Evolutionary conservation across 306 rosid species (phyloP).

Genomic region (Bauhinia variegata): DNA sequence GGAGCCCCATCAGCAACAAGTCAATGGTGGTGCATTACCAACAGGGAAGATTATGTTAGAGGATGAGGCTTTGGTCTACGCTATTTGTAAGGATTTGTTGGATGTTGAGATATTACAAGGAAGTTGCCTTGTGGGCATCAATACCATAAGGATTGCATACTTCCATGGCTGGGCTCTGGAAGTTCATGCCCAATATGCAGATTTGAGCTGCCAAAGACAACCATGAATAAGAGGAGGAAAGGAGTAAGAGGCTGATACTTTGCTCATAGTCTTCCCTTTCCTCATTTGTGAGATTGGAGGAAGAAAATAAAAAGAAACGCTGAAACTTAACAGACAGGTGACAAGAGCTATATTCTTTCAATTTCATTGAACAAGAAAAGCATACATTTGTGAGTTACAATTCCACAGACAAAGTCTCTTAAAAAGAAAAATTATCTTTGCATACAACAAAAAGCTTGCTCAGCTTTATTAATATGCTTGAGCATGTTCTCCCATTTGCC

Average conservation of each 20-base stretch:
- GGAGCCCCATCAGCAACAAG: constrained; percentile 84
- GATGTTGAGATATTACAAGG: constrained; percentile 59
- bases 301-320: too few species aligned
- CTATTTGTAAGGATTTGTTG: constrained; percentile 68
- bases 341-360: constrained; percentile 4
- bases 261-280: too few species aligned
- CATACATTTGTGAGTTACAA: constrained; percentile 21
- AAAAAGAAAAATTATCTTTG: constrained; percentile 15
- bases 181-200: constrained; percentile 87
- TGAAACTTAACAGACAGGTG: too few species aligned
- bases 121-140: constrained; percentile 76
- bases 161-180: constrained; percentile 70
- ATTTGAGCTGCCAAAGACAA: constrained; percentile 79
- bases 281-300: too few species aligned
- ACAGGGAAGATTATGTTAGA: constrained; percentile 47
- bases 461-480: constrained; percentile 37
- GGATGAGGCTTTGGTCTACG: constrained; percentile 53
- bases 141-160: constrained; percentile 80
- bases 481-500: constrained; percentile 36
- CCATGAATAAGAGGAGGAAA: constrained; percentile 67
- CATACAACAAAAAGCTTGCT: constrained; percentile 26
- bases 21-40: constrained; percentile 48
- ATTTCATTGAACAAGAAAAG: constrained; percentile 37
- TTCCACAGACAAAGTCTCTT: background rate
- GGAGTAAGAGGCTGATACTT: constrained; percentile 48